Base-by-base conservation (phyloP, 2,329 filamentous ascomycete species). In the Fusarium continuum region DNA sequence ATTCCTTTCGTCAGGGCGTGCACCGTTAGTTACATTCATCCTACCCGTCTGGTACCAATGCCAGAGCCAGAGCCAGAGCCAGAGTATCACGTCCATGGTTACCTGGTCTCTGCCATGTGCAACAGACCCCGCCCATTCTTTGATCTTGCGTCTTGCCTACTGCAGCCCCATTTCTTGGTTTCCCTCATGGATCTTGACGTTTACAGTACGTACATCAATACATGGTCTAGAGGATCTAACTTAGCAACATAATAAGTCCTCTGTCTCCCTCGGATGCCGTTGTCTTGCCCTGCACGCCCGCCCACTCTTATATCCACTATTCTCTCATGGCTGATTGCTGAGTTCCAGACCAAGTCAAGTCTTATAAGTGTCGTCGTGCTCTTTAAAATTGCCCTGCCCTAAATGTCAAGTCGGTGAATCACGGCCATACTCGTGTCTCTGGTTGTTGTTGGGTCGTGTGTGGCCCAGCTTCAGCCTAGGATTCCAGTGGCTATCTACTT, bases 401-500 rank as follows among this genome's bases (percentile, higher is more conserved):
- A 39, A 41, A 52, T 40, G 32, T 26, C 46, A 48, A 51, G 48
- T 19, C 43, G 39, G 40, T 54, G 52, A 53, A 38, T 65, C 34
- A 54, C 57, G 28, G 16, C 17, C 23, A 40, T 26, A 44, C 41
- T 54, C 47, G 50, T 62, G 57, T 64, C 44, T 67, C 43, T 67
- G 53, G 41, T 31, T 25, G 22, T 46, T 39, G 40, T 51, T 48
- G 31, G 55, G 41, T 48, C 35, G 53, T 55, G 41, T 50, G 50
- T 16, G 31, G 25, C 44, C 28, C 23, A 45, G 25, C 41, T 43
- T 43, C 38, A 44, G 44, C 39, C 41, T 19, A 58, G 61, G 49
- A 64, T 69, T 41, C 65, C 61, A 61, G 55, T 69, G 45, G 35
- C 55, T 29, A 67, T 71, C 57, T 70, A 68, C 64, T 65, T 69